Conservation (phyloP, 1,139 yeast genomes). For the Wickerhamomyces sp. region DNA sequence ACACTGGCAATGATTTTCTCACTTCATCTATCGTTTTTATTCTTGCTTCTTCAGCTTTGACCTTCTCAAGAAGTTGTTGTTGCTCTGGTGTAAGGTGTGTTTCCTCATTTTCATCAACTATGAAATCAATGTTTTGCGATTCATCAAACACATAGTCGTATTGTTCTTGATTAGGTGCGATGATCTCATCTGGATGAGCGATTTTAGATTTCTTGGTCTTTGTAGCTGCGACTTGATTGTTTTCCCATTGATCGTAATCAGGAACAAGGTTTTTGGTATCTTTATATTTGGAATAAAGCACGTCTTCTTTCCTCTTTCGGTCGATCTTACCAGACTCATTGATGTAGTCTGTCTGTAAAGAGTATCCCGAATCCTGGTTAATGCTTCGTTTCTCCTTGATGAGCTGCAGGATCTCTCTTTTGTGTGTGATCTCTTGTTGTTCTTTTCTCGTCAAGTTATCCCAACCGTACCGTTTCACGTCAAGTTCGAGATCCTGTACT, state of each 20-base stretch:
- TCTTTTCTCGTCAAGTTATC: constrained; percentile 42
- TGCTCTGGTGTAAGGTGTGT: constrained; percentile 26
- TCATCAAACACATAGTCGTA: constrained; percentile 86
- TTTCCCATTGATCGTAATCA: constrained; percentile 58
- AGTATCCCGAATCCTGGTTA: constrained; percentile 34
- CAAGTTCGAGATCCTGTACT: constrained; percentile 41
- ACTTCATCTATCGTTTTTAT: constrained; percentile 35
- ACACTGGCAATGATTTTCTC: constrained; percentile 74
- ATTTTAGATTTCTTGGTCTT: constrained; percentile 34
- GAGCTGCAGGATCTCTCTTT: constrained; percentile 38
- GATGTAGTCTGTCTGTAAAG: constrained; percentile 52
- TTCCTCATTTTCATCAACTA: constrained; percentile 40
- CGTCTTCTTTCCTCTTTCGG: constrained; percentile 40
- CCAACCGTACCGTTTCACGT: constrained; percentile 44
- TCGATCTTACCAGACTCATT: constrained; percentile 50
- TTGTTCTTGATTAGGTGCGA: constrained; percentile 41
- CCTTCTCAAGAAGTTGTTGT: constrained; percentile 26
- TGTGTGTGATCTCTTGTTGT: constrained; percentile 44
- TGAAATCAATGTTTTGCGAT: constrained; percentile 65
- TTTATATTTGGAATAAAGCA: constrained; percentile 24
- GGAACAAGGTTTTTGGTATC: constrained; percentile 22
- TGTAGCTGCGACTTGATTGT: constrained; percentile 55
- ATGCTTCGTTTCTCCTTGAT: constrained; percentile 37
- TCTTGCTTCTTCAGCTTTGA: constrained; percentile 38
- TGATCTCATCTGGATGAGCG: constrained; percentile 40